Evolutionary conservation across 1,139 yeast genomes (phyloP).

Genomic region (Meyerozyma sp.): DNA sequence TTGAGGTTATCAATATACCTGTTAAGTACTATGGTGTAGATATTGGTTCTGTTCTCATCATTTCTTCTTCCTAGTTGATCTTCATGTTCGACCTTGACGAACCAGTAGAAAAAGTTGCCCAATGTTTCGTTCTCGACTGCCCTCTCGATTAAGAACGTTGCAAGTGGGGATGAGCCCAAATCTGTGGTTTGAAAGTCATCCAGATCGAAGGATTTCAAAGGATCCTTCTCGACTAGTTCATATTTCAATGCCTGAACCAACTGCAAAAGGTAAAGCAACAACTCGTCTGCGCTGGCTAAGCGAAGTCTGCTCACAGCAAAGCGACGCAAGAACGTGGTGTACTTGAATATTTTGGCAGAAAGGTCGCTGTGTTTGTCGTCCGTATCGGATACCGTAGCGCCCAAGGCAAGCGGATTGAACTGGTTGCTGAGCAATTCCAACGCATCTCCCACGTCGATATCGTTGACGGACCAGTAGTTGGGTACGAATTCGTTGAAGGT

Average conservation of each 20-base stretch:
- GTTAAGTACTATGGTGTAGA: conserved; percentile 34
- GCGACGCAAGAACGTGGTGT: conserved; percentile 49
- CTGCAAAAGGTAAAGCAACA: conserved; percentile 78
- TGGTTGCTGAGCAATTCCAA: conserved; percentile 78
- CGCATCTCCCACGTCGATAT: conserved; percentile 89
- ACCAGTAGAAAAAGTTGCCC: conserved; percentile 90
- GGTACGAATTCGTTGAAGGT: conserved; percentile 57
- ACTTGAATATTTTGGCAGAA: conserved; percentile 23
- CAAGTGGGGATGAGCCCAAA: conserved; percentile 52
- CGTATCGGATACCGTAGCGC: conserved; percentile 12
- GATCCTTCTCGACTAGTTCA: conserved; percentile 28
- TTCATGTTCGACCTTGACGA: conserved; percentile 78
- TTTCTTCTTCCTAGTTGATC: conserved; percentile 43
- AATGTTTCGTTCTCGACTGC: conserved; percentile 61
- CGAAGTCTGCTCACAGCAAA: conserved; percentile 85
- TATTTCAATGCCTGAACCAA: conserved; percentile 89
- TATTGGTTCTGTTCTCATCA: conserved; percentile 10
- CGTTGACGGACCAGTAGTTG: conserved; percentile 48
- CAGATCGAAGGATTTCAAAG: not conserved
- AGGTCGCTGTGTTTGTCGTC: conserved; percentile 2
- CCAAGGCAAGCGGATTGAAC: conserved; percentile 41
- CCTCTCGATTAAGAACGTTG: conserved; percentile 71
- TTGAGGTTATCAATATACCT: conserved; percentile 36
- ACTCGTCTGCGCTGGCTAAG: conserved; percentile 73
- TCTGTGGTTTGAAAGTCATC: conserved; percentile 8